These are phyloP conservation scores for Botrytis fragariae DNA, from an alignment of 2,329 filamentous ascomycete genomes.

Conservation along the genomic window DNA sequence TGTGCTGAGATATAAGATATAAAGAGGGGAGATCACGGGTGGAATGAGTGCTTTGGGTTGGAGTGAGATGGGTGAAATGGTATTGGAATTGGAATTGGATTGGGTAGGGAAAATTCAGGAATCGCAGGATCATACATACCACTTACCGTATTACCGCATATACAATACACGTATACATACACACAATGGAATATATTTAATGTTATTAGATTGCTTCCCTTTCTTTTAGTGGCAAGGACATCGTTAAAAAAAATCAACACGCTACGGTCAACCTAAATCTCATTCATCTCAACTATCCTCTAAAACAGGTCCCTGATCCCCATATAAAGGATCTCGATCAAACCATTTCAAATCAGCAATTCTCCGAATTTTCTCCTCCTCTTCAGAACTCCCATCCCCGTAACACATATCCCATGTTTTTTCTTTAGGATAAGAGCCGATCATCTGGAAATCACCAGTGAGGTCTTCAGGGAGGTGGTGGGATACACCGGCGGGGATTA, in stretches of 20 bases:
- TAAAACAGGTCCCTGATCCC: neutral
- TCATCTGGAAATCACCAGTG: neutral
- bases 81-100: neutral
- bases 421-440: neutral
- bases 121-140: neutral
- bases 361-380: neutral
- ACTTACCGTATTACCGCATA: neutral
- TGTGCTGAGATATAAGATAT: neutral
- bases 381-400: neutral
- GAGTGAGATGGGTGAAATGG: neutral
- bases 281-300: neutral
- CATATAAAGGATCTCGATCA: neutral
- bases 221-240: neutral
- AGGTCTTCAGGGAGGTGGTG: neutral
- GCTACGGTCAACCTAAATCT: neutral
- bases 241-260: neutral
- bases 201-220: neutral
- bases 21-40: neutral
- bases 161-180: constrained; percentile 6
- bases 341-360: neutral
- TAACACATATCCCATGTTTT: neutral
- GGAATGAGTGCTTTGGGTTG: neutral
- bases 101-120: neutral
- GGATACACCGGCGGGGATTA: neutral
- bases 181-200: constrained; percentile 14